Conservation (phyloP, 2,329 filamentous ascomycete genomes). For the Epichloe festucae region DNA sequence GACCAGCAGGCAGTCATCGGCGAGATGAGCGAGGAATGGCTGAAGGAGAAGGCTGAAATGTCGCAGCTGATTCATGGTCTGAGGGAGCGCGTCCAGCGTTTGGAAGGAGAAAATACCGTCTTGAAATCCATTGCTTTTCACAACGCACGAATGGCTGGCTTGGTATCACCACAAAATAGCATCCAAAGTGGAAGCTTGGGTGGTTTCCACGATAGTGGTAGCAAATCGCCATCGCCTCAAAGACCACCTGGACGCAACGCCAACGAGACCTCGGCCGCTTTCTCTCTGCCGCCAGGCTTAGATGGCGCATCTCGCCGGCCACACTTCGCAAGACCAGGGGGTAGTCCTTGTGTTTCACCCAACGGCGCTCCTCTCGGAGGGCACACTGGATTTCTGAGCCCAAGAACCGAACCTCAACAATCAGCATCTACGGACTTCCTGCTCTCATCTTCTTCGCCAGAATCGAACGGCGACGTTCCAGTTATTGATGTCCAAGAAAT, state of each 20-base stretch:
- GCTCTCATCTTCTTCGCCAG: conserved; percentile 16
- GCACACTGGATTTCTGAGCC: conserved; percentile 28
- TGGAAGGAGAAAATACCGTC: conserved; percentile 24
- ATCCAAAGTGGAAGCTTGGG: conserved; percentile 15
- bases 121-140: conserved; percentile 20
- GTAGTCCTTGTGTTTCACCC: conserved; percentile 22
- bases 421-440: conserved; percentile 24
- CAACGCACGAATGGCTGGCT: conserved; percentile 15
- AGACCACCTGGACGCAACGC: conserved; percentile 10
- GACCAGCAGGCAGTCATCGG: conserved; percentile 42
- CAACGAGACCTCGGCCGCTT: conserved; percentile 11
- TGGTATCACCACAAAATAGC: conserved; percentile 19
- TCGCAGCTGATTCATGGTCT: conserved; percentile 28
- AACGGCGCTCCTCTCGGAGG: conserved; percentile 21
- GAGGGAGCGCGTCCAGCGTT: conserved; percentile 23
- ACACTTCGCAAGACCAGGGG: conserved; percentile 15
- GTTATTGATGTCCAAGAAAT: conserved; percentile 46
- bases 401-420: conserved; percentile 29
- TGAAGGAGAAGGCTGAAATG: conserved; percentile 29
- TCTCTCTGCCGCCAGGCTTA: conserved; percentile 20
- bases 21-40: conserved; percentile 34
- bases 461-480: conserved; percentile 22
- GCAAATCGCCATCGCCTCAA: conserved; percentile 7
- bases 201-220: conserved; percentile 9
- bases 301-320: conserved; percentile 23